These are phyloP conservation scores for Arthrobotrys sphaeroides DNA, from an alignment of 2,329 filamentous ascomycete genomes.

Conservation along the genomic window DNA sequence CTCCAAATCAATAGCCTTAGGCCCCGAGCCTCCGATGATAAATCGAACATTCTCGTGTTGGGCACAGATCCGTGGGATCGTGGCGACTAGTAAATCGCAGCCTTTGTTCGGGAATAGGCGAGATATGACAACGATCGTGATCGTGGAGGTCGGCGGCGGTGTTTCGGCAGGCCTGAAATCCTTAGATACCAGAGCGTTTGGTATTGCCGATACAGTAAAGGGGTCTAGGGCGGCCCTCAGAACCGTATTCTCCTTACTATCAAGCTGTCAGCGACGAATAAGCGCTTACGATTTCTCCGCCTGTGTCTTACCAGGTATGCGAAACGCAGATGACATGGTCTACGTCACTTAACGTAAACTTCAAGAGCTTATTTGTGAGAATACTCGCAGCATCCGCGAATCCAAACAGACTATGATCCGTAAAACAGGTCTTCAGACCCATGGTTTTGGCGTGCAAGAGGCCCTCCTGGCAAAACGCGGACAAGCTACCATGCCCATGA, in stretches of 20 bases:
- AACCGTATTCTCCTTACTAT: conserved; percentile 96
- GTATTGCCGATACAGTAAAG: conserved; percentile 96
- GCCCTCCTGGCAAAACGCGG: conserved; percentile 91
- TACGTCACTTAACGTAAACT: conserved; percentile 94
- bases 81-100: conserved; percentile 93
- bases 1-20: conserved; percentile 96
- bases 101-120: conserved; percentile 99
- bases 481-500: conserved; percentile 94
- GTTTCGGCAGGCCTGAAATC: conserved; percentile 76
- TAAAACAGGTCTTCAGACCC: conserved; percentile 95
- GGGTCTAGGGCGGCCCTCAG: conserved; percentile 93
- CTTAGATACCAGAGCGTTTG: conserved; percentile 95
- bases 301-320: conserved; percentile 82
- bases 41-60: conserved; percentile 93
- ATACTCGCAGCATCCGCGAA: conserved; percentile 97
- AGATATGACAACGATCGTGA: conserved; percentile 96
- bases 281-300: background rate
- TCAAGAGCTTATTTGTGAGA: conserved; percentile 93
- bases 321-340: conserved; percentile 98
- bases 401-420: conserved; percentile 95
- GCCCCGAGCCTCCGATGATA: conserved; percentile 93
- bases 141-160: conserved; percentile 69
- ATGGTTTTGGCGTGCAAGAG: conserved; percentile 95
- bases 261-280: background rate
- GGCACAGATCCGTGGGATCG: conserved; percentile 89